Evolutionary conservation across 2,329 filamentous ascomycete genomes (phyloP).

Genomic region (Aspergillus thermomutatus): DNA sequence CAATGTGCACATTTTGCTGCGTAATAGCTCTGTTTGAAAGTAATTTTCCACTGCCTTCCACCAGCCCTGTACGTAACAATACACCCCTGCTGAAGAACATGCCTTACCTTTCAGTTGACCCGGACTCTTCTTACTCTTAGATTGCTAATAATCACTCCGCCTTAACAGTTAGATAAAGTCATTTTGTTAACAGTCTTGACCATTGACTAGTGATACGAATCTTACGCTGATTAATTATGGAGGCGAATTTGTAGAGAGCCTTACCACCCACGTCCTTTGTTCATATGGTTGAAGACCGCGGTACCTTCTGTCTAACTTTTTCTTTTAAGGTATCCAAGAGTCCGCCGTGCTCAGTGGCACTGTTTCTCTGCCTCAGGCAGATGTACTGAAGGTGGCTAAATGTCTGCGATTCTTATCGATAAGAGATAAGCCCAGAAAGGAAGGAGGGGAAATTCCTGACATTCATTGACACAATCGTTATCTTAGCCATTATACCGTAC

Average conservation of each 20-base stretch:
- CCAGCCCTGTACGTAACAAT: background rate
- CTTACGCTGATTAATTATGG: background rate
- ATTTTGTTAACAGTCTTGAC: background rate
- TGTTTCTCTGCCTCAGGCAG: conserved; percentile 1
- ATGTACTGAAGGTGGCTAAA: background rate
- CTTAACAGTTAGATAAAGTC: background rate
- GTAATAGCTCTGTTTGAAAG: background rate
- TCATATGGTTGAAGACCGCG: background rate
- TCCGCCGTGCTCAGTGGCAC: background rate
- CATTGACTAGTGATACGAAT: background rate
- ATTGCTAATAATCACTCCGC: background rate
- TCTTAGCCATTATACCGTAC: background rate
- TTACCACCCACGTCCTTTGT: background rate
- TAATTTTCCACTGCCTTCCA: background rate
- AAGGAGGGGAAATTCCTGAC: background rate
- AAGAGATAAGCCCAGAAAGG: conserved; percentile 1
- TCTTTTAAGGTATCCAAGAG: background rate
- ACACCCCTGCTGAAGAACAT: background rate
- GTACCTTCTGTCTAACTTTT: background rate
- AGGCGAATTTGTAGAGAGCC: background rate
- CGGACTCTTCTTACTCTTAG: too few species aligned
- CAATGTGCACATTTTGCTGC: background rate
- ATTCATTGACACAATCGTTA: background rate
- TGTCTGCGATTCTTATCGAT: conserved; percentile 6
- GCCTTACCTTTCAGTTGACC: too few species aligned